phyloP scores from a whole-genome alignment of 352 stramenopile species.

The Globisporangium nagaii region DNA sequence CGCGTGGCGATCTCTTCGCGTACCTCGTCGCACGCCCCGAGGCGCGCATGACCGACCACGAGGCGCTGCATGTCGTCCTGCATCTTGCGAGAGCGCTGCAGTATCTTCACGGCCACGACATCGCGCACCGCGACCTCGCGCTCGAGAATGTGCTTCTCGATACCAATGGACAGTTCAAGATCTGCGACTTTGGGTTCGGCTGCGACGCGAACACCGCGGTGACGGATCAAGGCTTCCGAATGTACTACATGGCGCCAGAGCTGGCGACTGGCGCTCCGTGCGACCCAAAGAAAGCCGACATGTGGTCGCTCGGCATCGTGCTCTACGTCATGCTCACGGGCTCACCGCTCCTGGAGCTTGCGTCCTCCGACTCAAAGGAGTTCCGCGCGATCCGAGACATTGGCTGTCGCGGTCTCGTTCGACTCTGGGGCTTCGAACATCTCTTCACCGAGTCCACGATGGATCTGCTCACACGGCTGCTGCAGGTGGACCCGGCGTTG shows the following conservation, averaged over 20 bases:
- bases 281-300: no score
- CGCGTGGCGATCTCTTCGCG: no score
- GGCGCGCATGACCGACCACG: no score
- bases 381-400: slow-evolving; percentile 21
- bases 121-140: slow-evolving; percentile 50
- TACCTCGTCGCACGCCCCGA: no score
- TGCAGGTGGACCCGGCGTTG: slow-evolving; percentile 13
- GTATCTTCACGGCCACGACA: slow-evolving; percentile 5
- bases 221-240: no score
- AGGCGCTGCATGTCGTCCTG: no score
- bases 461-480: slow-evolving; percentile 16
- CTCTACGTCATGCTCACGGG: no score
- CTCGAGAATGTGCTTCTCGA: slow-evolving; percentile 47
- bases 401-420: slow-evolving; percentile 13
- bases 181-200: slow-evolving; percentile 45
- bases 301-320: slow-evolving; percentile 71
- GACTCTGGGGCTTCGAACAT: slow-evolving; percentile 16
- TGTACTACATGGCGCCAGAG: no score
- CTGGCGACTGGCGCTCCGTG: no score
- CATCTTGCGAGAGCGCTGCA: background rate
- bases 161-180: slow-evolving; percentile 33
- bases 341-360: slow-evolving; percentile 17
- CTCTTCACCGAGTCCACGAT: slow-evolving; percentile 5
- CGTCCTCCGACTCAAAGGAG: slow-evolving; percentile 15
- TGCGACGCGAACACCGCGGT: slow-evolving; percentile 8